Evolutionary conservation across 805 yeast species (phyloP).

Genomic region (Wickerhamomyces strasburgensis): DNA sequence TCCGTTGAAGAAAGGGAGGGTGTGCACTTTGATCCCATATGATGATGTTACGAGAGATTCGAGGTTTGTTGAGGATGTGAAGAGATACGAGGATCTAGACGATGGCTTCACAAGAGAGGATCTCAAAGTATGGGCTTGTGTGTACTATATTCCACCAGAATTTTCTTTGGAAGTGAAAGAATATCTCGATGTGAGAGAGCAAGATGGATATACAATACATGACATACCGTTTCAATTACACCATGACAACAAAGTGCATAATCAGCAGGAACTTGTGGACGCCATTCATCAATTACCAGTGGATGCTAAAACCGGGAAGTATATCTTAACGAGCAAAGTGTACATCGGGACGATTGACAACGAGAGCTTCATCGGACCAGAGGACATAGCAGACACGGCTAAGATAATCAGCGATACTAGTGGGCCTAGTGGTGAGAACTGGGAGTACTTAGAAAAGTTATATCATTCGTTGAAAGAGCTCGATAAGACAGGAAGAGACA

Average conservation of each 20-base stretch:
- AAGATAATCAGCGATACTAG: slow-evolving; percentile 43
- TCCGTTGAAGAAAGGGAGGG: slow-evolving; percentile 82
- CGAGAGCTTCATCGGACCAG: slow-evolving; percentile 83
- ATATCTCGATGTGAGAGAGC: slow-evolving; percentile 78
- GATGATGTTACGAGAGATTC: slow-evolving; percentile 42
- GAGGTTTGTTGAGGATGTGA: slow-evolving; percentile 39
- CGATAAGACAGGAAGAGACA: slow-evolving; percentile 18
- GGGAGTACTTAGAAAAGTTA: slow-evolving; percentile 60
- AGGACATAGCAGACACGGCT: slow-evolving; percentile 55
- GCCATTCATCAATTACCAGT: slow-evolving; percentile 23
- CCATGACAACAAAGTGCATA: slow-evolving; percentile 10
- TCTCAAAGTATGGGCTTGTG: slow-evolving; percentile 70
- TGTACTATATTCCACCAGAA: slow-evolving; percentile 70
- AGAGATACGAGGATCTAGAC: slow-evolving; percentile 22
- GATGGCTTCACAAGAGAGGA: slow-evolving; percentile 34
- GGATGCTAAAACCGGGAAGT: slow-evolving; percentile 33
- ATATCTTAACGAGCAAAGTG: slow-evolving; percentile 50
- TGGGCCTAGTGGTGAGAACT: slow-evolving; percentile 83
- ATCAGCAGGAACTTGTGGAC: slow-evolving; percentile 4
- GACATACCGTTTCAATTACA: slow-evolving; percentile 57
- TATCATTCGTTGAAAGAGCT: slow-evolving; percentile 40
- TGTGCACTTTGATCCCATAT: slow-evolving; percentile 70
- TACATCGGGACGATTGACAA: slow-evolving; percentile 83
- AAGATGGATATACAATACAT: slow-evolving; percentile 79
- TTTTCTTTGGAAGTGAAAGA: slow-evolving; percentile 55